Evolutionary conservation across 148 eudicot species (phyloP), one percentile per base, ranked within the genome.

Genomic region (Selenicereus undatus): DNA sequence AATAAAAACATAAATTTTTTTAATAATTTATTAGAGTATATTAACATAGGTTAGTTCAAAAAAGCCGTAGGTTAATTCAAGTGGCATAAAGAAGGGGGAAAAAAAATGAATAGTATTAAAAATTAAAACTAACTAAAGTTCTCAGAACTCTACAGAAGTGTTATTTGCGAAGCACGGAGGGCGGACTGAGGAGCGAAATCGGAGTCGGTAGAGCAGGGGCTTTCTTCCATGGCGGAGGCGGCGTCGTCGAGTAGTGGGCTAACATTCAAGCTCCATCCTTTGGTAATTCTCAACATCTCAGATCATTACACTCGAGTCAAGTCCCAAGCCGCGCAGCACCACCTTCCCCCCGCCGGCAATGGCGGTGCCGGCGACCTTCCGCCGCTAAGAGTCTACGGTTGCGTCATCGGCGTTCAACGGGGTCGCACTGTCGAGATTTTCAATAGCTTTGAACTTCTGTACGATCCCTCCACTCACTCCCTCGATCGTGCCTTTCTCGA

Each of bases 401-500:
- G 96, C 77, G 97, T 93, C 36, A 93, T 92, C 71, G 97, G 98
- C 27, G 86, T 91, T 22, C 97, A 93, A 80, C 84, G 87, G 42
- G 97, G 97, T 42, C 90, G 98, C 54, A 92, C 96, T 24, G 97
- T 95, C 69, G 98, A 95, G 91, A 93, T 95, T 84, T 95, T 93
- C 82, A 95, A 93, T 81, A 95, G 97, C 75, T 95, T 95, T 77
- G 97, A 95, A 78, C 90, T 93, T 54, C 88, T 93, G 4, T 92
- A 84, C 79, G 94, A 95, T 84, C 77, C 85, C 0, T 72, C 76
- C 39, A 84, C 91, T 17, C 79, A 81, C 43, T 85, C 97, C 3
- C 94, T 95, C 71, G 97, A 95, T 60, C 97, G 99, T 26, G 30
- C 85, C 64, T 95, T 95, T 81, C 92, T 93, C 43, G 88, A 82